Base-by-base conservation (phyloP, 2,329 filamentous ascomycete species). In the Aureobasidium musti region DNA sequence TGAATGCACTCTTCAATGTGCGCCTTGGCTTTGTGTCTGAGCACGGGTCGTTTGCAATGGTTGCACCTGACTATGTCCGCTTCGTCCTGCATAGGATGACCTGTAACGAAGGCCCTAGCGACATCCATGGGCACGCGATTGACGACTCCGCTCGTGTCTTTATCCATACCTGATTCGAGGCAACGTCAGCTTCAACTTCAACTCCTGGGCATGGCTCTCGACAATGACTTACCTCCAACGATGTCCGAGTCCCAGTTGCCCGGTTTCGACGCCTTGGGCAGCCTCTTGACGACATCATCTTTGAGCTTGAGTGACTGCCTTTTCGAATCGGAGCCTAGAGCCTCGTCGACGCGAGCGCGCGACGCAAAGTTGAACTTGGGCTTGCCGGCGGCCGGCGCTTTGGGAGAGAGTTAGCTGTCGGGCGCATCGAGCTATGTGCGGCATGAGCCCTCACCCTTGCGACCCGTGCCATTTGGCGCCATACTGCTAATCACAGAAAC, bases 1-100 rank as follows among this genome's bases (percentile, higher is more conserved):
- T 89, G 89, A 67, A 97, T 80, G 73, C 94, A 99, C 53, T 89
- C 87, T 43, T 89, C 88, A 68, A 97, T 91, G 74, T 99, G 94
- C 21, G 86, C 86, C 67, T 89, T 89, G 1, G 91, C 90, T 0
- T 87, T 88, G 37, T 87, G 87, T 72, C 89, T 90, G 17, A 95
- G 82, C 14, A 97, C 86, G 61, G 90, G 90, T 73, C 96, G 93
- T 79, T 95, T 97, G 81, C 94, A 99, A 76, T 96, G 92, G 76
- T 95, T 97, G 84, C 94, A 99, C 71, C 81, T 79, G 60, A 95
- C 88, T 11, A 91, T 84, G 69, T 96, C 91, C 13, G 90, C 86
- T 66, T 83, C 83, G 74, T 97, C 93, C 72, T 92, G 89, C 71
- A 96, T 84, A 0, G 92, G 92, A 67, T 89, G 87, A 69, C 92